These are phyloP conservation scores for Paspalum notatum DNA, from an alignment of 176 grass and related monocot genomes.

Conservation along the genomic window DNA sequence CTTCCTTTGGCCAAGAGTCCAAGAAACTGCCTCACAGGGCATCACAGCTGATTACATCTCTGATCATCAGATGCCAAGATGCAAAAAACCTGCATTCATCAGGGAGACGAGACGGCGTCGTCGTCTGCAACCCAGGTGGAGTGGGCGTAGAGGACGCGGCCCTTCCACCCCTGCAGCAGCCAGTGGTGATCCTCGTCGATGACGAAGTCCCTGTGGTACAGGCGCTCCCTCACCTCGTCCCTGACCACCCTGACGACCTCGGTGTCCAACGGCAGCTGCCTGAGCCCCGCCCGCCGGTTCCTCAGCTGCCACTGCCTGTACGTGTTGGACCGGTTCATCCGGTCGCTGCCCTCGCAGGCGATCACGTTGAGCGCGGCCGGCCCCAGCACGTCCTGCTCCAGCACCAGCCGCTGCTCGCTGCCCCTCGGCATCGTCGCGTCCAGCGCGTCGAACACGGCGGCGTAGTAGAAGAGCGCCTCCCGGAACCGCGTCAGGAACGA, in stretches of 20 bases:
- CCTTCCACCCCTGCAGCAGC: background rate
- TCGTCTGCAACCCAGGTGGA: background rate
- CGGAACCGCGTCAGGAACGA: conserved; percentile 7
- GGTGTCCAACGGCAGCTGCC: background rate
- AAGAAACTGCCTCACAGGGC: too few relatives aligned
- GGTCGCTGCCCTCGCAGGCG: background rate
- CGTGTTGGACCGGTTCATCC: background rate
- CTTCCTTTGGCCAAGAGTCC: too few relatives aligned
- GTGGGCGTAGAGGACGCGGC: background rate
- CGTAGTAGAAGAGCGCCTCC: background rate
- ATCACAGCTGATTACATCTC: too few relatives aligned
- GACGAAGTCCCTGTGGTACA: background rate
- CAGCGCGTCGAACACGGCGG: background rate
- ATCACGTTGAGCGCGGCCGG: background rate
- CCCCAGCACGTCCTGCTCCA: background rate
- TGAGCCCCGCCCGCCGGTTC: background rate
- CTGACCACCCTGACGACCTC: background rate
- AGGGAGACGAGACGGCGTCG: background rate
- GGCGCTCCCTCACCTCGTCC: background rate
- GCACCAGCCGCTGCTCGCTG: background rate
- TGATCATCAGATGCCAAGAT: too few relatives aligned
- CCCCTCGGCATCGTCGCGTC: background rate
- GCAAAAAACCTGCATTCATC: too few relatives aligned
- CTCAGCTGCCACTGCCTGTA: background rate
- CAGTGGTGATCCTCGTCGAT: background rate